Evolutionary conservation across 2,329 filamentous ascomycete genomes (phyloP), one percentile per base, ranked within the genome.

Genomic region (Meredithiella fracta): DNA sequence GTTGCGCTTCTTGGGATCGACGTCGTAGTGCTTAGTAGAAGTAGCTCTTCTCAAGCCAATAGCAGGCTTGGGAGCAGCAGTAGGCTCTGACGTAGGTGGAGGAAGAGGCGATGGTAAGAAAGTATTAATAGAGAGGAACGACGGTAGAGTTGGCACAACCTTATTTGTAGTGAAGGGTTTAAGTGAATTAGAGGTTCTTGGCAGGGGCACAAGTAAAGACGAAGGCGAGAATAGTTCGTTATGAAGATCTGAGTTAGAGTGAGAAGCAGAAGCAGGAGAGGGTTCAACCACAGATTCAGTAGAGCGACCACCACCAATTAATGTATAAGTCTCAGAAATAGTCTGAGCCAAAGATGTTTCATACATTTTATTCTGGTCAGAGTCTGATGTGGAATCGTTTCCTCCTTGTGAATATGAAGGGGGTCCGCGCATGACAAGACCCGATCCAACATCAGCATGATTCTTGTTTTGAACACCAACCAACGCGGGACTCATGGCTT

Each of bases 11-110:
- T 22, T 23, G 50, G 53, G 53, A 34, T 58, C 57, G 22, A 53
- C 53, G 57, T 58, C 57, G 50, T 53, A 55, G 14, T 58, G 53
- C 42, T 58, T 58, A 25, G 57, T 58, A 3, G 57, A 58, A 22
- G 57, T 52, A 44, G 57, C 57, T 56, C 57, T 55, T 50, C 42
- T 52, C 15, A 58, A 37, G 3, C 57, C 53, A 42, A 15, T 53
- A 25, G 34, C 34, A 9, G 25, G 52, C 9, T 23, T 44, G 8
- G 37, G 25, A 4, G 26, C 47, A 14, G 55, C 26, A 15, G 29
- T 31, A 17, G 49, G 23, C n/a, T 26, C 5, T 22, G 7, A 29
- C 3, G 20, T 51, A 14, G 25, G 11, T 31, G 17, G 38, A n/a
- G 38, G 50, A 17, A 47, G 50, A 53, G 26, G 38, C 17, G 42